Conservation (phyloP, 768 basidiomycete genomes). For the Cantharellus anzutake region DNA sequence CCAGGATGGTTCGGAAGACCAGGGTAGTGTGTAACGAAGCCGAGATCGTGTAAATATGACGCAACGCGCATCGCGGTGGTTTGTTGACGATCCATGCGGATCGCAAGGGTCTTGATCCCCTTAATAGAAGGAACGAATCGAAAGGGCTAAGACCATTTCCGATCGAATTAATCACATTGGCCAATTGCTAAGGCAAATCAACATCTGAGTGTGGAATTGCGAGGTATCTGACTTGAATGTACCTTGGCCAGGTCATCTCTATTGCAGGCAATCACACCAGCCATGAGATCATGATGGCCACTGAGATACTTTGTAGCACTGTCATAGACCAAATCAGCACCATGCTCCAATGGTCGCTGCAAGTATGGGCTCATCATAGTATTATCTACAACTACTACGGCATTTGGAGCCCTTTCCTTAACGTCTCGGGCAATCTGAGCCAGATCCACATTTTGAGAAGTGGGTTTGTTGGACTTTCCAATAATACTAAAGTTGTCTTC, state of each 20-base stretch:
- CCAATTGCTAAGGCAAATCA: slow-evolving; percentile 40
- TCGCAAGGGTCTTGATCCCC: slow-evolving; percentile 92
- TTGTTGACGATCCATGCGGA: slow-evolving; percentile 93
- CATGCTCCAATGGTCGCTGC: slow-evolving; percentile 85
- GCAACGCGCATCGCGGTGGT: slow-evolving; percentile 67
- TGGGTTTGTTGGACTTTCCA: slow-evolving; percentile 96
- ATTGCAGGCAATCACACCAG: slow-evolving; percentile 84
- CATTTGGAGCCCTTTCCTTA: slow-evolving; percentile 63
- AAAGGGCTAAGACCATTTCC: slow-evolving; percentile 92
- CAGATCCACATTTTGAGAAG: slow-evolving; percentile 89
- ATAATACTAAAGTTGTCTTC: slow-evolving; percentile 84
- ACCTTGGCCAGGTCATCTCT: slow-evolving; percentile 80
- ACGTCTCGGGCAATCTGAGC: slow-evolving; percentile 66
- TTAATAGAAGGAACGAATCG: slow-evolving; percentile 88
- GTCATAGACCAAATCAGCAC: slow-evolving; percentile 94
- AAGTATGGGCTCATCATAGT: slow-evolving; percentile 99
- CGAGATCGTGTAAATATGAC: slow-evolving; percentile 61
- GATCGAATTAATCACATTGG: slow-evolving; percentile 79
- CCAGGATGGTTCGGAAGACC: slow-evolving; percentile 66
- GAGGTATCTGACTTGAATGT: slow-evolving; percentile 5
- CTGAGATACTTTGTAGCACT: slow-evolving; percentile 95
- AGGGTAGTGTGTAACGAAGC: slow-evolving; percentile 85
- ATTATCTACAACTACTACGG: slow-evolving; percentile 82
- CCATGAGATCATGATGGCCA: slow-evolving; percentile 99
- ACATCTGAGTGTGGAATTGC: neutral